phyloP scores from a whole-genome alignment of 2,329 filamentous ascomycete species.

The Helminthosporium solani region DNA sequence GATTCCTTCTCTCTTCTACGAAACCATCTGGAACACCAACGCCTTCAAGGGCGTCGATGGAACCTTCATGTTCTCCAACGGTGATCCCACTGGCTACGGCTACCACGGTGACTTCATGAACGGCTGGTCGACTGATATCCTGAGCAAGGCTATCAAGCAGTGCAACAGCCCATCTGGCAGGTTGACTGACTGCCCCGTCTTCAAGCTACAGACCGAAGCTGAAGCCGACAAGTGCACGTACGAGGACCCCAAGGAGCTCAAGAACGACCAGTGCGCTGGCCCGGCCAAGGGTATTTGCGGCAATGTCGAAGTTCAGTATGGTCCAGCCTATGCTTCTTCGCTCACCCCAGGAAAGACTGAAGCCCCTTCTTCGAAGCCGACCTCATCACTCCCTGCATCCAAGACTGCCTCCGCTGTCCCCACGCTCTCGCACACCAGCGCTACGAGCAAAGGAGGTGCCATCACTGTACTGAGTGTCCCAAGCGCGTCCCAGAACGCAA shows the following conservation, averaged over 20 bases:
- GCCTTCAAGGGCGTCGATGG: conserved; percentile 53
- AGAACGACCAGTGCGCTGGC: conserved; percentile 60
- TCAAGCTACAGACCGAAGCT: conserved; percentile 63
- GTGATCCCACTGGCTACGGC: conserved; percentile 72
- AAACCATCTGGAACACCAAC: conserved; percentile 58
- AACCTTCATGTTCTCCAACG: conserved; percentile 68
- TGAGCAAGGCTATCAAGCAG: conserved; percentile 66
- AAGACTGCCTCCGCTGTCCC: conserved; percentile 27
- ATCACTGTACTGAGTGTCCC: conserved; percentile 5
- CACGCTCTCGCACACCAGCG: conserved; percentile 37
- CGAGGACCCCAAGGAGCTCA: conserved; percentile 55
- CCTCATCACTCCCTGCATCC: conserved; percentile 13
- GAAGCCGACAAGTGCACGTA: conserved; percentile 63
- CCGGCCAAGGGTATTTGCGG: conserved; percentile 66
- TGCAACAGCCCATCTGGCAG: conserved; percentile 72
- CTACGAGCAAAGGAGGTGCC: conserved; percentile 2
- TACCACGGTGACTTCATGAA: conserved; percentile 71
- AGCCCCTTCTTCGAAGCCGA: conserved; percentile 24
- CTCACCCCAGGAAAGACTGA: conserved; percentile 22
- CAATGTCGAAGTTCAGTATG: conserved; percentile 52
- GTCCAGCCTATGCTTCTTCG: conserved; percentile 44
- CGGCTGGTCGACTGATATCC: conserved; percentile 67
- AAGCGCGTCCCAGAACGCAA: neutral
- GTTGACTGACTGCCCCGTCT: conserved; percentile 73
- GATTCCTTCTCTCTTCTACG: conserved; percentile 61